Conservation (phyloP, 352 stramenopile genomes). For the Globisporangium apiculatum region DNA sequence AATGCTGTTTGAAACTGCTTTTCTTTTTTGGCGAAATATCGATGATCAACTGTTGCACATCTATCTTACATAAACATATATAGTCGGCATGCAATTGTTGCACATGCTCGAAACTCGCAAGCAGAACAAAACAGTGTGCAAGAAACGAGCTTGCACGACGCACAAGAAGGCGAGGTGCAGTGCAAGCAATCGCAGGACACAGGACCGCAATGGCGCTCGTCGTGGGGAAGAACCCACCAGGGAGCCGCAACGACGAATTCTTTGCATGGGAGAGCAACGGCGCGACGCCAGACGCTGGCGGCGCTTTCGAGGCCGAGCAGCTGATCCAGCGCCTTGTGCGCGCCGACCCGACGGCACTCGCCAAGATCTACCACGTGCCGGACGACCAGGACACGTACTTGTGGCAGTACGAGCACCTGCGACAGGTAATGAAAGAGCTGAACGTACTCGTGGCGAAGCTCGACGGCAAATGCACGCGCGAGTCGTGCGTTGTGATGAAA, state of each 20-base stretch:
- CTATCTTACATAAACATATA: too few species aligned
- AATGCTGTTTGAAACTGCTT: too few species aligned
- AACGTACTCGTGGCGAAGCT: slow-evolving; percentile 67
- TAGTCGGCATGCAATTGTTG: too few species aligned
- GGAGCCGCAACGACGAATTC: slow-evolving; percentile 74
- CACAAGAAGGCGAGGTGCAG: too few species aligned
- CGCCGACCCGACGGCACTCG: slow-evolving; percentile 42
- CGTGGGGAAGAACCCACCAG: slow-evolving; percentile 66
- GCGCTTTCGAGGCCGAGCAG: slow-evolving; percentile 72
- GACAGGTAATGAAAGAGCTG: slow-evolving; percentile 79
- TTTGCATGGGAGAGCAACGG: slow-evolving; percentile 53
- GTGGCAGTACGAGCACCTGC: slow-evolving; percentile 83
- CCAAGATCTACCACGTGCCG: slow-evolving; percentile 64
- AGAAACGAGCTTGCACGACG: too few species aligned
- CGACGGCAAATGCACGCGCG: slow-evolving; percentile 59
- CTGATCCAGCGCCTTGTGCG: slow-evolving; percentile 70
- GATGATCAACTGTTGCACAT: too few species aligned
- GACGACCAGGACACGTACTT: slow-evolving; percentile 79
- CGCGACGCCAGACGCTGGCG: slow-evolving; percentile 22
- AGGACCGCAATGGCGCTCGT: slow-evolving; percentile 25
- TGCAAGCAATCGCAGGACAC: background rate
- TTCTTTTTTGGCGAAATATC: too few species aligned
- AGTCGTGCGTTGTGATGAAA: slow-evolving; percentile 74
- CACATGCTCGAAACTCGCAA: too few species aligned
- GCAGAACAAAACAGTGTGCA: too few species aligned